Evolutionary conservation across 345 rosid species (phyloP).

Genomic region (Euclidium syriacum): DNA sequence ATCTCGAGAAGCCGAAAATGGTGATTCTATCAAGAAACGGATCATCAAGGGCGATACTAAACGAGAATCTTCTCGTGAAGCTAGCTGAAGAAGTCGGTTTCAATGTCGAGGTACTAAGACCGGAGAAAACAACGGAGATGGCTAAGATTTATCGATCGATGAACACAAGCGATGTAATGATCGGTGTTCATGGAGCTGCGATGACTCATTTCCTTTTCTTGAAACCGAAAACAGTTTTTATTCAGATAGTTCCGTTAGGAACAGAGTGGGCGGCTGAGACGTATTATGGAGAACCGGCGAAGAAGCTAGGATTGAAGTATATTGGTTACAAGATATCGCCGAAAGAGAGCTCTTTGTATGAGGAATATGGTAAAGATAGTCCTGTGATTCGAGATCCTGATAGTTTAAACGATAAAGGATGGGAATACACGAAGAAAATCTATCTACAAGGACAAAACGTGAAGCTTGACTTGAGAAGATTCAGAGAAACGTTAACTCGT

Average conservation of each 20-base stretch:
- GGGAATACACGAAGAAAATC: slow-evolving; percentile 71
- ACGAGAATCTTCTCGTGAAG: slow-evolving; percentile 51
- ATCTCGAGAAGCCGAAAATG: slow-evolving; percentile 49
- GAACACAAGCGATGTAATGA: slow-evolving; percentile 70
- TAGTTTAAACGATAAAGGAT: slow-evolving; percentile 56
- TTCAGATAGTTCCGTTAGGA: slow-evolving; percentile 76
- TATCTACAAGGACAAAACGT: slow-evolving; percentile 70
- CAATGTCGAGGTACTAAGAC: slow-evolving; percentile 49
- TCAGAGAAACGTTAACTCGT: slow-evolving; percentile 47
- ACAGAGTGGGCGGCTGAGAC: slow-evolving; percentile 86
- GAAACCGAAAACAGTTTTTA: slow-evolving; percentile 65
- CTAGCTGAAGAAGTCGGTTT: slow-evolving; percentile 62
- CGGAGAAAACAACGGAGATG: slow-evolving; percentile 51
- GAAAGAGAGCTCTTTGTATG: slow-evolving; percentile 64
- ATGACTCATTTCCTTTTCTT: slow-evolving; percentile 84
- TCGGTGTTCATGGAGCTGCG: slow-evolving; percentile 91
- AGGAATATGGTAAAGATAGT: slow-evolving; percentile 46
- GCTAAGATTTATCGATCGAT: slow-evolving; percentile 54
- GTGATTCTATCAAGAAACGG: slow-evolving; percentile 61
- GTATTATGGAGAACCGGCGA: slow-evolving; percentile 80
- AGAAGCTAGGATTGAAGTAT: slow-evolving; percentile 68
- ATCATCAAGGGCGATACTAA: slow-evolving; percentile 53
- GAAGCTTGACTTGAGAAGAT: slow-evolving; percentile 50
- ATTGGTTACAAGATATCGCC: slow-evolving; percentile 53
- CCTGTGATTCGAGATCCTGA: slow-evolving; percentile 60